phyloP scores from a whole-genome alignment of 371 early-diverging fungal genomes.

The Conidiobolus incongruus region DNA sequence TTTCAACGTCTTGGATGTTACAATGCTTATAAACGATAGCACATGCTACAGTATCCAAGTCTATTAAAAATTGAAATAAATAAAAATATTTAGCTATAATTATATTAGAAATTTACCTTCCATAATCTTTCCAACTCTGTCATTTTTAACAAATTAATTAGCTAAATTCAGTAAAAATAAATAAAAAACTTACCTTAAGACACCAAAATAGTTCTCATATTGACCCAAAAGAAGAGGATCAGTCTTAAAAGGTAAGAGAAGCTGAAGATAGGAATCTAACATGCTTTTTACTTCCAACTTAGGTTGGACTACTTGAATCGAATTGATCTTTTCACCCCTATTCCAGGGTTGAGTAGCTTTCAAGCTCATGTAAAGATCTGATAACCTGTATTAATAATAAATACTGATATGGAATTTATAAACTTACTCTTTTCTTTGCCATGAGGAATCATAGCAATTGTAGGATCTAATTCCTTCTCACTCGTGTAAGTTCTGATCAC shows the following conservation, averaged over 20 bases:
- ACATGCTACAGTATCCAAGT: conserved; percentile 70
- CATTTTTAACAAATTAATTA: conserved; percentile 5
- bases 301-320: no score
- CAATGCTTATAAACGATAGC: conserved; percentile 58
- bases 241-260: conserved; percentile 50
- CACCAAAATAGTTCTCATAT: conserved; percentile 50
- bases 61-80: conserved; percentile 6
- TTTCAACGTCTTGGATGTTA: conserved; percentile 28
- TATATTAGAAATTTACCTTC: conserved; percentile 22
- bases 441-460: no score
- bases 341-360: no score
- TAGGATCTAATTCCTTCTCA: no score
- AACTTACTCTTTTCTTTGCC: no score
- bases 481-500: no score
- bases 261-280: conserved; percentile 61
- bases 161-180: not conserved
- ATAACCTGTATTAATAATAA: no score
- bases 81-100: not conserved
- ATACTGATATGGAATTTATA: no score
- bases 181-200: conserved; percentile 8
- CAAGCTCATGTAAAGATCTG: no score
- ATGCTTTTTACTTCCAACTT: conserved; percentile 11
- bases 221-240: conserved; percentile 50
- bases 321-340: no score
- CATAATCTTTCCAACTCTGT: conserved; percentile 33